Evolutionary conservation across 139 green algal species (phyloP).

Genomic region (Tetraselmis chui): DNA sequence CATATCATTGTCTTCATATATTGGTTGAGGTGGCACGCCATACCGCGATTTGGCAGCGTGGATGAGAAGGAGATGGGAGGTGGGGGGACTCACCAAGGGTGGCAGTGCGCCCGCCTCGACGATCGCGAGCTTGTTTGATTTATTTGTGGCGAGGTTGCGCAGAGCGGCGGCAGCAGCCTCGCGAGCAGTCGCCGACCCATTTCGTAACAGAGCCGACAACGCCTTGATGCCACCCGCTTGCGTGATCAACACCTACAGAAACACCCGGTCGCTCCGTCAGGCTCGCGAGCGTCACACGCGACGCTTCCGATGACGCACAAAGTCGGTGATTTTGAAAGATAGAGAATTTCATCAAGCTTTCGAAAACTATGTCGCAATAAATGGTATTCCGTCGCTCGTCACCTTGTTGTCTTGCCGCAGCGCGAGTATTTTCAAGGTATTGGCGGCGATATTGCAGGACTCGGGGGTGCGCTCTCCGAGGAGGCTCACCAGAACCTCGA

Average conservation of each 20-base stretch:
- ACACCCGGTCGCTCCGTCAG: too few species aligned
- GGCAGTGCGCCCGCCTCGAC: not conserved
- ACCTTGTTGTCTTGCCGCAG: not conserved
- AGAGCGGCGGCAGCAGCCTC: not conserved
- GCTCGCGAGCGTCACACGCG: too few species aligned
- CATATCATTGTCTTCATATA: too few species aligned
- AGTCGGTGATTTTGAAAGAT: too few species aligned
- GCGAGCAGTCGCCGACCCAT: not conserved
- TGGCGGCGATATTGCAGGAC: not conserved
- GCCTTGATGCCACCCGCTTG: not conserved
- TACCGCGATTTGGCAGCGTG: too few species aligned
- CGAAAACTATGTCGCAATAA: too few species aligned
- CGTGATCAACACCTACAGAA: not conserved
- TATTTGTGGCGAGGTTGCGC: not conserved
- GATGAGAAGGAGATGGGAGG: too few species aligned
- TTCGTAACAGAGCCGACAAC: not conserved
- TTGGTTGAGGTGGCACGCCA: too few species aligned
- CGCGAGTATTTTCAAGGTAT: not conserved
- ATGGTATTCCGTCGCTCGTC: too few species aligned
- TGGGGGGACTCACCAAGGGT: not conserved
- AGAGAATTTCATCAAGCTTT: too few species aligned
- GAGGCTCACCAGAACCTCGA: not conserved
- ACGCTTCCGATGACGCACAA: too few species aligned
- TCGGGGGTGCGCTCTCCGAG: not conserved
- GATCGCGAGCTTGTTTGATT: not conserved